Evolutionary conservation across 2,329 filamentous ascomycete genomes (phyloP).

Genomic region (Trichoderma sp.): DNA sequence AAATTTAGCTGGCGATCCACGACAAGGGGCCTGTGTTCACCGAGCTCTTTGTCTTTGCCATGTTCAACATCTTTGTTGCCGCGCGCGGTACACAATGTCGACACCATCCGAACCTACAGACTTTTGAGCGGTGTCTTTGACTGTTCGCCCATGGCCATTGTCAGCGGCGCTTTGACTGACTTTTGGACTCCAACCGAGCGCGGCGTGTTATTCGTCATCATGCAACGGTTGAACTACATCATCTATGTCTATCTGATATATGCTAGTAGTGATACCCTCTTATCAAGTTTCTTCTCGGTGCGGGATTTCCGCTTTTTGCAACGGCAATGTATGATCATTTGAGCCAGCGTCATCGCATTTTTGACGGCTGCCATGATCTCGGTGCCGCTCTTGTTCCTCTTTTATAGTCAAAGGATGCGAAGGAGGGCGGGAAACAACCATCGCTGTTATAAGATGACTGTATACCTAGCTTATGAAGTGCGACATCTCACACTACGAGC

Average conservation of each 20-base stretch:
- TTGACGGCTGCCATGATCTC: not conserved
- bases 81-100: not conserved
- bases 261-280: not conserved
- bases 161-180: not conserved
- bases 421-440: not conserved
- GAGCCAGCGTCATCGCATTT: not conserved
- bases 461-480: not conserved
- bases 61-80: not conserved
- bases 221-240: not conserved
- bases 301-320: not conserved
- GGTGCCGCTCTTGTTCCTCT: not conserved
- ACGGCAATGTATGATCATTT: not conserved
- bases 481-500: not conserved
- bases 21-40: not conserved
- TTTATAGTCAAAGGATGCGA: not conserved
- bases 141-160: not conserved
- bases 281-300: not conserved
- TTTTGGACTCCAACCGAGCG: not conserved
- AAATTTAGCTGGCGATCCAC: not conserved
- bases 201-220: not conserved
- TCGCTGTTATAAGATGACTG: not conserved
- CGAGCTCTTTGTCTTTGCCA: not conserved
- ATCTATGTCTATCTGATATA: not conserved
- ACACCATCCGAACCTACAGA: not conserved
- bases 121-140: not conserved